Percentiles rank a stretch among this genome's conserved stretches.
Conservation (phyloP, 2,329 filamentous ascomycete genomes). For the Aspergillus texensis region DNA sequence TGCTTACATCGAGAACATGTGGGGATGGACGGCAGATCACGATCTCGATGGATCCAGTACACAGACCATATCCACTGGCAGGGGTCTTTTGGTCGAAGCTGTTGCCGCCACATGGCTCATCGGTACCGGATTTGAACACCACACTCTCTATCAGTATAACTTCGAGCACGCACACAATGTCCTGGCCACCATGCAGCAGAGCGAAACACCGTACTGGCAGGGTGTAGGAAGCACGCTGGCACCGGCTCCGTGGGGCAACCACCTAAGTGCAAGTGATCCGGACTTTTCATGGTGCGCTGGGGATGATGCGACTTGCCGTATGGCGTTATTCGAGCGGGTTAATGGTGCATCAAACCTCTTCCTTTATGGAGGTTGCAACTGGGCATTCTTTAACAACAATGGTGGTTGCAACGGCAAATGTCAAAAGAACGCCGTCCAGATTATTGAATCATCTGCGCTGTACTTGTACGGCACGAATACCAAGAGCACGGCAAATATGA, state of each 20-base stretch:
- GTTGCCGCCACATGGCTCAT: conserved; percentile 49
- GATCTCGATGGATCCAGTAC: conserved; percentile 47
- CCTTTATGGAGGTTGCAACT: conserved; percentile 44
- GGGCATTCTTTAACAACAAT: conserved; percentile 45
- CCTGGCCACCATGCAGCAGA: conserved; percentile 41
- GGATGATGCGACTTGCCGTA: conserved; percentile 38
- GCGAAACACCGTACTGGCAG: conserved; percentile 37
- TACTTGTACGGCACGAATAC: conserved; percentile 35
- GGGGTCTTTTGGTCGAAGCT: conserved; percentile 46
- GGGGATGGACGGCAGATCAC: conserved; percentile 54
- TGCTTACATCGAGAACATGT: conserved; percentile 58
- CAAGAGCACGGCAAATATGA: conserved; percentile 34
- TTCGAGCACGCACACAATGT: conserved; percentile 46
- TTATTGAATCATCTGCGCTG: conserved; percentile 26
- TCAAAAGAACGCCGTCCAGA: conserved; percentile 40
- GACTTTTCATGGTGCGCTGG: conserved; percentile 31
- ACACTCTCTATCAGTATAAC: conserved; percentile 53
- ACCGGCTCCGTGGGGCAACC: conserved; percentile 31
- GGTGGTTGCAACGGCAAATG: conserved; percentile 37
- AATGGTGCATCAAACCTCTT: conserved; percentile 34
- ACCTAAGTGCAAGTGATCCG: conserved; percentile 27
- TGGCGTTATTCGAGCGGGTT: conserved; percentile 36
- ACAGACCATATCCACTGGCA: conserved; percentile 39
- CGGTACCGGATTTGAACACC: conserved; percentile 52
- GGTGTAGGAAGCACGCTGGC: conserved; percentile 35